These are phyloP conservation scores for Lachancea kluyveri DNA, from an alignment of 805 yeast genomes.

Conservation along the genomic window DNA sequence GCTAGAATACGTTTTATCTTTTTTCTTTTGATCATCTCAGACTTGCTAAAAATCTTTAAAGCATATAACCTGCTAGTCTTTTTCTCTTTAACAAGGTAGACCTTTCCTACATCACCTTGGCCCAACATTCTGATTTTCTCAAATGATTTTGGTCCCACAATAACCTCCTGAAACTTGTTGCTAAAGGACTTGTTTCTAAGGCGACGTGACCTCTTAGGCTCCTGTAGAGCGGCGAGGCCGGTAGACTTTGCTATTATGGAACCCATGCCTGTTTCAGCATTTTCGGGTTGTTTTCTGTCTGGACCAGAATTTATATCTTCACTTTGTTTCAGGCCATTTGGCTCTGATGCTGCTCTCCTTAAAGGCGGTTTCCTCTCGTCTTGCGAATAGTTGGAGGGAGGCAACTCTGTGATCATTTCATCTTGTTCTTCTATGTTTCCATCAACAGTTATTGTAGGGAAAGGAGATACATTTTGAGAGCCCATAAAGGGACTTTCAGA, in stretches of 20 bases:
- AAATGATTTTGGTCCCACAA: constrained; percentile 81
- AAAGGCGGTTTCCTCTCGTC: constrained; percentile 30
- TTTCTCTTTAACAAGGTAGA: constrained; percentile 83
- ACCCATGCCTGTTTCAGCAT: too few relatives aligned
- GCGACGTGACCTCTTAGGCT: constrained; percentile 28
- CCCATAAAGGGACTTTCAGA: constrained; percentile 6
- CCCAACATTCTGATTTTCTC: constrained; percentile 89
- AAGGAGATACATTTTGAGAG: constrained; percentile 5
- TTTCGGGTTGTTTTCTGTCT: not conserved
- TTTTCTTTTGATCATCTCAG: constrained; percentile 92
- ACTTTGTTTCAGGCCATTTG: constrained; percentile 47
- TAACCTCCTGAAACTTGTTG: constrained; percentile 65
- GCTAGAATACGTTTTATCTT: constrained; percentile 92
- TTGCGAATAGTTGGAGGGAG: not conserved
- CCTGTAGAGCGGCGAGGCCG: too few relatives aligned
- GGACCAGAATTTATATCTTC: constrained; percentile 27
- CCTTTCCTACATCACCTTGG: constrained; percentile 97
- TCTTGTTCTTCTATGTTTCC: constrained; percentile 3
- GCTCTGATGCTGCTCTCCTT: constrained; percentile 82
- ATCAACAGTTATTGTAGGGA: constrained; percentile 7
- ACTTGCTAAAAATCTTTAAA: constrained; percentile 83
- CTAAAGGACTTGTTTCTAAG: constrained; percentile 48
- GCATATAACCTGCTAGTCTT: constrained; percentile 73
- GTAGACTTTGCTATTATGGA: too few relatives aligned
- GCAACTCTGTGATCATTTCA: constrained; percentile 2